These are phyloP conservation scores for Penicillium paradoxum DNA, from an alignment of 495 filamentous ascomycete species.

Conservation along the genomic window DNA sequence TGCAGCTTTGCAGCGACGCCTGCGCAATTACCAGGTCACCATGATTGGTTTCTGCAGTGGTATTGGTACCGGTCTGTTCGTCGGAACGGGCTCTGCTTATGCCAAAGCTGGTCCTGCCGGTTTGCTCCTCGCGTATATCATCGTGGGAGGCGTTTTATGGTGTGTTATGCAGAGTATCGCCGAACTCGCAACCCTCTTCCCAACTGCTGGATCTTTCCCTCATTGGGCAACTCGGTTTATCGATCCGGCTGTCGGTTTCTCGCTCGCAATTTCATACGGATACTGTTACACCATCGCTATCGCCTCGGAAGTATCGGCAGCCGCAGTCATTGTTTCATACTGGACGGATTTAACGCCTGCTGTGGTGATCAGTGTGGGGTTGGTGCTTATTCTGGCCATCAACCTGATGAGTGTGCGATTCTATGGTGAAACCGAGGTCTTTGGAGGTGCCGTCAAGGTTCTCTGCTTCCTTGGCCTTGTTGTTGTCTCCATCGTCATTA, in stretches of 20 bases:
- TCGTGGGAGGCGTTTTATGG: conserved; percentile 64
- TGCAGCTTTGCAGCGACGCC: conserved; percentile 31
- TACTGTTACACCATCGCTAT: conserved; percentile 56
- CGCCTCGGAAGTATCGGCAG: conserved; percentile 65
- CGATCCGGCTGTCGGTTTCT: conserved; percentile 66
- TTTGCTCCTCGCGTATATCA: conserved; percentile 63
- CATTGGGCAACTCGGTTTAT: conserved; percentile 70
- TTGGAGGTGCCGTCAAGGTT: conserved; percentile 69
- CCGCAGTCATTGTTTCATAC: conserved; percentile 67
- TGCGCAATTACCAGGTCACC: conserved; percentile 36
- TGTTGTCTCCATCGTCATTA: conserved; percentile 62
- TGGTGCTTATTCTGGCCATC: conserved; percentile 58
- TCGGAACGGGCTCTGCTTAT: conserved; percentile 67
- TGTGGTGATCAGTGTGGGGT: conserved; percentile 66
- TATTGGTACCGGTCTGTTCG: conserved; percentile 71
- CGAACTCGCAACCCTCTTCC: conserved; percentile 72
- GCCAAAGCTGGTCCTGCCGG: conserved; percentile 62
- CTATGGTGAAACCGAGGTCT: conserved; percentile 73
- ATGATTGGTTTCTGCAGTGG: conserved; percentile 41
- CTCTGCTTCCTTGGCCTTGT: conserved; percentile 68
- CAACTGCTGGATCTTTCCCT: conserved; percentile 68
- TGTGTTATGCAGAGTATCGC: conserved; percentile 51
- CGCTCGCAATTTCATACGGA: conserved; percentile 52
- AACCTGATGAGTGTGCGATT: conserved; percentile 66
- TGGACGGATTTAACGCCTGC: conserved; percentile 53